Base-by-base conservation (phyloP, 2,329 filamentous ascomycete genomes). In the Paracorniculantispora psalliotae region DNA sequence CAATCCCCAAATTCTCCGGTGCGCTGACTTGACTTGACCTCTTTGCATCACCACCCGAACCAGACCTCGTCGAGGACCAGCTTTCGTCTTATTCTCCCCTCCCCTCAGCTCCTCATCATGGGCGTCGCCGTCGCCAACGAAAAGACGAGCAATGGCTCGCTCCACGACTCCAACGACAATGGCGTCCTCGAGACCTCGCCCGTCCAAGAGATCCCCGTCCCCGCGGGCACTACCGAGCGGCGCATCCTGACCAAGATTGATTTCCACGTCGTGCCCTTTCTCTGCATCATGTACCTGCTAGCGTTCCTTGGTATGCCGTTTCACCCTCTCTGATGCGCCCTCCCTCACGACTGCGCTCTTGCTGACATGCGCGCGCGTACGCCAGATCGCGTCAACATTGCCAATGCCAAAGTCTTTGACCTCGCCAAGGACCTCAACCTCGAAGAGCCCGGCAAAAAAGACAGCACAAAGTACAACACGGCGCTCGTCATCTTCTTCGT, bases 401-500 rank as follows among this genome's bases (percentile, higher is more conserved):
- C 86, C 71, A 92, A 92, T 72, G 90, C 89, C 28, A 83, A 81
- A 46, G 79, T 89, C 48, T 90, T 90, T 62, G 79, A 81, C 43
- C 76, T 93, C 15, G 77, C 78, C 26, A 67, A 78, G 12, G 89
- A 92, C 63, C 77, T 93, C 5, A 62, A 77, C 3, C 80, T 92
- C 28, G 71, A 79, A 25, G 76, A 76, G 46, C 73, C 75, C 5
- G 37, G 43, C 5, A 63, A 77, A 4, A 80, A 92, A 23, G 71
- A 79, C 25, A 76, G 76, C 47, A 74, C 75, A 10, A 76, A 89
- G 67, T 92, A 89, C 74, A 92, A 91, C 71, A 89, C 86, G 15
- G 87, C 87, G 1, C 77, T 92, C 61, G 88, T 87, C 59, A 90
- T 92, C 67, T 92, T 93, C 76, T 93, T 92, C 72, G 82, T 92